Base-by-base conservation (phyloP, 768 basidiomycete genomes). In the Glaciozyma antarctica region DNA sequence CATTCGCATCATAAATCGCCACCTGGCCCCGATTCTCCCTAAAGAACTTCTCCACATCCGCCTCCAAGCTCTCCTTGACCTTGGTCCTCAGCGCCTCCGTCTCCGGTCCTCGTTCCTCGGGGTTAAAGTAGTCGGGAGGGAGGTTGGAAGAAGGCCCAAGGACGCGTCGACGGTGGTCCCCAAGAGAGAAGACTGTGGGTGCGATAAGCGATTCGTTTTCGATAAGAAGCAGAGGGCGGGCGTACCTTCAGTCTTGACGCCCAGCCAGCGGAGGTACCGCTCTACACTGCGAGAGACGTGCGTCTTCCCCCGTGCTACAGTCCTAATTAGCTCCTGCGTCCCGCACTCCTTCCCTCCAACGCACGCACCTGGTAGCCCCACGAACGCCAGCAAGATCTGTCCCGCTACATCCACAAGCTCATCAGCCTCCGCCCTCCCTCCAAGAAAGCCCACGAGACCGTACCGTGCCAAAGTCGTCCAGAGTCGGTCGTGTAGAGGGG, bases 251-350 rank as follows among this genome's bases (percentile, higher is more conserved):
- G 91, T 94, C 77, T 94, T 97, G 61, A 99, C 89, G 38, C 95
- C 95, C 77, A 90, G 88, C 95, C 95, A 99, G 76, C 91, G 82
- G 1, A 99, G 82, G 77, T 99, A 99, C n/a, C 95, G 85, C 76
- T 98, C 94, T 17, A 98, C 81, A 10, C 94, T 86, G 47, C 93
- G 83, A 1, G 92, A 94, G 63, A 98, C 90, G 76, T 99, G 95
- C 62, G 67, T 66, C 66, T 66, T 72, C 30, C 67, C 71, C 3
- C 67, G 63, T 22, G 70, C 70, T 71, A 56, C 54, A 58, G 61
- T n/a, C 45, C 19, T 17, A 9, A 4, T 8, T 19, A 44, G 32
- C 19, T 34, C 21, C 19, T 54, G 28, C 10, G 26, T 21, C 5
- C 34, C 22, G 17, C 22, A 24, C 55, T 56, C 34, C 34, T 22